Base-by-base conservation (phyloP, 106 monocot genomes). In the Allium sativum region DNA sequence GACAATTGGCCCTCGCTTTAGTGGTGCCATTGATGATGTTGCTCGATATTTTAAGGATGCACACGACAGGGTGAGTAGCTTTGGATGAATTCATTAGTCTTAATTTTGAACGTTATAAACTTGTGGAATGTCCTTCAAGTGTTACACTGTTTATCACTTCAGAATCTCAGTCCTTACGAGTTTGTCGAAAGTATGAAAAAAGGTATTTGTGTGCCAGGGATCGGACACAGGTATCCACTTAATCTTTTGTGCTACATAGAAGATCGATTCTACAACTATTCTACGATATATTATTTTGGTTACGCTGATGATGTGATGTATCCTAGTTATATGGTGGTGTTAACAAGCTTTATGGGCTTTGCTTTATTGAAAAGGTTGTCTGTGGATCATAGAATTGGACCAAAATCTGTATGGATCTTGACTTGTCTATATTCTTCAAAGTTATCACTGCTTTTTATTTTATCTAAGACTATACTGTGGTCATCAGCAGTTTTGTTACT, bases 221-320 rank as follows among this genome's bases (percentile, higher is more conserved):
- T n/a, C n/a, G n/a, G n/a, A n/a, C n/a, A n/a, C n/a, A n/a, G n/a
- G n/a, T n/a, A n/a, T n/a, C n/a, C n/a, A n/a, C n/a, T n/a, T n/a
- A n/a, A n/a, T n/a, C 71, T 91, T 58, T 66, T 98, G 17, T 88
- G 91, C 82, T 85, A 88, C 67, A 85, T 98, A 72, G 96, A 98
- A 65, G 78, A 98, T 65, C 84, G 84, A 16, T 86, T 98, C 70
- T 91, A 85, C 73, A 98, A 98, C 67, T 85, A 92, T 74, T 76
- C 82, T 45, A 59, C 68, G 13, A 74, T 91, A 61, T 98, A 92
- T 68, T 98, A 79, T 74, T 98, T 76, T 85, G 92, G 96, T 53
- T 92, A 80, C 76, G 96, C 87, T 56, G 92, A 83, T 19, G 96
- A 98, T 15, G 88, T 92, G 59, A 84, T 98, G 75, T 98, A 92